phyloP scores from a whole-genome alignment of 257 asterid species.

The Solanum commersonii region DNA sequence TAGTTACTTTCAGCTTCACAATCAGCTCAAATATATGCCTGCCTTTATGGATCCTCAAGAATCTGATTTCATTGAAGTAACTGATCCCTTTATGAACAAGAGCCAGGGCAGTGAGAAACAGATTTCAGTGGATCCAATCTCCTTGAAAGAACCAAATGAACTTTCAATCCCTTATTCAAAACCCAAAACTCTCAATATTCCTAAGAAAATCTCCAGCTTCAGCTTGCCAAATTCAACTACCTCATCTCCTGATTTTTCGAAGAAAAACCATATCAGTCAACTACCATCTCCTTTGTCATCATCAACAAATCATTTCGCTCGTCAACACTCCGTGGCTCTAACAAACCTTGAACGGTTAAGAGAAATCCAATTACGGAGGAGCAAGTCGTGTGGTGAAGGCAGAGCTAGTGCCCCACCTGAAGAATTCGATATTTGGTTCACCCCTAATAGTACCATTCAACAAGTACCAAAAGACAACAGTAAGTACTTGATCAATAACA shows the following conservation, averaged over 20 bases:
- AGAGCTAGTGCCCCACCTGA: slow-evolving; percentile 46
- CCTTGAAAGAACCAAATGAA: not conserved
- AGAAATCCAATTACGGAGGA: slow-evolving; percentile 41
- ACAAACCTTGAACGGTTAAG: slow-evolving; percentile 53
- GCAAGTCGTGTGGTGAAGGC: slow-evolving; percentile 79
- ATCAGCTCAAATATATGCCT: not conserved
- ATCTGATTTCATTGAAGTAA: not conserved
- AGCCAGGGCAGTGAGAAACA: not conserved
- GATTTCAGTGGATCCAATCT: slow-evolving; percentile 3
- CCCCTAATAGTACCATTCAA: not conserved
- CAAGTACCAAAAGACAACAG: not conserved
- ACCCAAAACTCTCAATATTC: slow-evolving; percentile 6
- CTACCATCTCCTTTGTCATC: slow-evolving; percentile 1
- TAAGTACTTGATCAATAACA: not conserved
- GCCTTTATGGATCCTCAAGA: not conserved
- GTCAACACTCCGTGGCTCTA: slow-evolving; percentile 66
- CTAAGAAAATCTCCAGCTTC: slow-evolving; percentile 36
- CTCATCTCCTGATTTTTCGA: slow-evolving; percentile 31
- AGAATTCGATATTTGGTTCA: slow-evolving; percentile 49
- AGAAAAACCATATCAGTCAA: slow-evolving; percentile 8
- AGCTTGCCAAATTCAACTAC: slow-evolving; percentile 55
- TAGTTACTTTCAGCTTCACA: not conserved
- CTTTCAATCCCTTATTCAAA: not conserved
- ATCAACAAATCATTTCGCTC: slow-evolving; percentile 12
- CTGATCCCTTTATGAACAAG: not conserved